Percentiles rank a stretch among this genome's conserved stretches.
These are phyloP conservation scores for Erysiphe pulchra DNA, from an alignment of 2,329 filamentous ascomycete genomes.

Conservation along the genomic window DNA sequence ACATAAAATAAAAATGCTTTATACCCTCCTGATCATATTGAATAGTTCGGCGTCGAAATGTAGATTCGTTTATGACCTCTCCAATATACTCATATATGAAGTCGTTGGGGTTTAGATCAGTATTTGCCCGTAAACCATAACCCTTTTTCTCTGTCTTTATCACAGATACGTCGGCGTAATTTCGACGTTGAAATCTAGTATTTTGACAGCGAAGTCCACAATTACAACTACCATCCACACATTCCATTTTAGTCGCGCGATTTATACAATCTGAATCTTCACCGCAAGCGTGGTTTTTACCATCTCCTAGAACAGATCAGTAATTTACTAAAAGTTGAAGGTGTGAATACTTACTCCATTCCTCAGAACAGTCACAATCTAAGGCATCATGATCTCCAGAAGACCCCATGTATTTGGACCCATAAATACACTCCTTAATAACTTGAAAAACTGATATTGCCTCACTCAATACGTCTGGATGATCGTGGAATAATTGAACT, in stretches of 20 bases:
- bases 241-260: slow-evolving; percentile 93
- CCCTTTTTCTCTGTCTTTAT: slow-evolving; percentile 98
- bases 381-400: slow-evolving; percentile 62
- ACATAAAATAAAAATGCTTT: slow-evolving; percentile 99
- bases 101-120: slow-evolving; percentile 52
- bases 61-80: slow-evolving; percentile 84
- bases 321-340: slow-evolving; percentile 2
- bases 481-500: slow-evolving; percentile 41
- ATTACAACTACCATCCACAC: slow-evolving; percentile 54
- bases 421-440: slow-evolving; percentile 70
- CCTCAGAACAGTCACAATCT: slow-evolving; percentile 84
- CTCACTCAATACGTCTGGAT: slow-evolving; percentile 55
- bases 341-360: slow-evolving; percentile 52
- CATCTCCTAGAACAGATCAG: slow-evolving; percentile 23
- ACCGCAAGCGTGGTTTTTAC: slow-evolving; percentile 62
- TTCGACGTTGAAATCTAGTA: slow-evolving; percentile 72
- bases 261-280: slow-evolving; percentile 98
- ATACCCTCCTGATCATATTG: slow-evolving; percentile 92
- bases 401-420: slow-evolving; percentile 69
- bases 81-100: slow-evolving; percentile 98
- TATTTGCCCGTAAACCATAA: slow-evolving; percentile 66
- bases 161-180: slow-evolving; percentile 77
- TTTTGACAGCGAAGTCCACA: slow-evolving; percentile 80
- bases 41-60: slow-evolving; percentile 70
- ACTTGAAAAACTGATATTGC: slow-evolving; percentile 54